Evolutionary conservation across 83 land plant species (phyloP).

Genomic region (Picea engelmannii): DNA sequence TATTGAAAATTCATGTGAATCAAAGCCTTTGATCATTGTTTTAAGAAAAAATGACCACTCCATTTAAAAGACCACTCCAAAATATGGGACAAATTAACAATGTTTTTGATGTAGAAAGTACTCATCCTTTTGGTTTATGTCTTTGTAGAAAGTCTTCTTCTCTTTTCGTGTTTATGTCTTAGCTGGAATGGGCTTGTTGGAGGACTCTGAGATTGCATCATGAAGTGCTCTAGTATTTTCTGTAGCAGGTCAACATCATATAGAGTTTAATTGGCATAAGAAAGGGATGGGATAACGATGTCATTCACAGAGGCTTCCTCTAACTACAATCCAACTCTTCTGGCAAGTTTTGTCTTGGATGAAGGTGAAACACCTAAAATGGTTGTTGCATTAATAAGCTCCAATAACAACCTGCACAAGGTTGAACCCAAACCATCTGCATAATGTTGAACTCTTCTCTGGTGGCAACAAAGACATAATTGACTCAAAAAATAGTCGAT

Average conservation of each 20-base stretch:
- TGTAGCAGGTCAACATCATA: constrained; percentile 84
- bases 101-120: too few relatives aligned
- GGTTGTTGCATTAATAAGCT: constrained; percentile 61
- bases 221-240: constrained; percentile 72
- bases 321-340: constrained; percentile 57
- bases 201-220: constrained; percentile 70
- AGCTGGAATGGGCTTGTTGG: constrained; percentile 46
- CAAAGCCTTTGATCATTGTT: too few relatives aligned
- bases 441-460: constrained; percentile 55
- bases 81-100: too few relatives aligned
- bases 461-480: constrained; percentile 63
- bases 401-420: constrained; percentile 60
- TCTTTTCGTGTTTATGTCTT: constrained; percentile 35
- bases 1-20: too few relatives aligned
- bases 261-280: constrained; percentile 43
- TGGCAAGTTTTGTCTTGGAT: constrained; percentile 55
- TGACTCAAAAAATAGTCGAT: constrained; percentile 57
- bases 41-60: too few relatives aligned
- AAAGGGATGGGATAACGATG: constrained; percentile 59
- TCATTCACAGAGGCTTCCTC: constrained; percentile 67
- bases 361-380: constrained; percentile 50
- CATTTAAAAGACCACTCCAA: too few relatives aligned
- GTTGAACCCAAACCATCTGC: constrained; percentile 35
- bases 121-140: not conserved
- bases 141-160: constrained; percentile 60